These are phyloP conservation scores for Wickerhamomyces sp. DNA, from an alignment of 1,139 yeast genomes.

Conservation along the genomic window DNA sequence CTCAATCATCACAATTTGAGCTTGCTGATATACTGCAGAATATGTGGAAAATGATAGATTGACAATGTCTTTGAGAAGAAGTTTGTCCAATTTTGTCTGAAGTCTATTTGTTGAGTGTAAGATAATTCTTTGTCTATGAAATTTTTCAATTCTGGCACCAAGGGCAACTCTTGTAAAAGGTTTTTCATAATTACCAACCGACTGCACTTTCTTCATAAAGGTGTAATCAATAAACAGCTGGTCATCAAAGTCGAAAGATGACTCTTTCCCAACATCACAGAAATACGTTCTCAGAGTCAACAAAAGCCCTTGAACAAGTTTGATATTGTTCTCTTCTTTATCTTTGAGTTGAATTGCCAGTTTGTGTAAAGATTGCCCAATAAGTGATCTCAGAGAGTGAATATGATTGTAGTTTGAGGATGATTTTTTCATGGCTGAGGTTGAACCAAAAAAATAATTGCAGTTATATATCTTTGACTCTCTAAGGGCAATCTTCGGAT, in stretches of 20 bases:
- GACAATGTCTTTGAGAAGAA: slow-evolving; percentile 66
- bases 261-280: slow-evolving; percentile 75
- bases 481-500: slow-evolving; percentile 42
- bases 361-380: slow-evolving; percentile 67
- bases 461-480: slow-evolving; percentile 57
- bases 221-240: slow-evolving; percentile 39
- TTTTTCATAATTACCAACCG: slow-evolving; percentile 48
- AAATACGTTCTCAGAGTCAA: slow-evolving; percentile 77
- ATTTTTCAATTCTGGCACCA: slow-evolving; percentile 71
- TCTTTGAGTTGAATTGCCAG: slow-evolving; percentile 45
- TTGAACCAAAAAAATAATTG: slow-evolving; percentile 41
- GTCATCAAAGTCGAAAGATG: slow-evolving; percentile 54
- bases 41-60: slow-evolving; percentile 66
- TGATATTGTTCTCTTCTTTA: slow-evolving; percentile 63
- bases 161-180: slow-evolving; percentile 78
- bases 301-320: slow-evolving; percentile 58
- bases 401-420: slow-evolving; percentile 53
- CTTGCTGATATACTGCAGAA: slow-evolving; percentile 62
- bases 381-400: slow-evolving; percentile 54
- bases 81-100: slow-evolving; percentile 62
- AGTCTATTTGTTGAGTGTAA: slow-evolving; percentile 73
- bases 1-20: slow-evolving; percentile 65
- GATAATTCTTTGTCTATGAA: slow-evolving; percentile 71
- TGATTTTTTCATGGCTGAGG: slow-evolving; percentile 40
- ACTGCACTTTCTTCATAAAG: slow-evolving; percentile 42